Conservation (phyloP, 2,329 filamentous ascomycete genomes). For the Mycosphaerella sp. region DNA sequence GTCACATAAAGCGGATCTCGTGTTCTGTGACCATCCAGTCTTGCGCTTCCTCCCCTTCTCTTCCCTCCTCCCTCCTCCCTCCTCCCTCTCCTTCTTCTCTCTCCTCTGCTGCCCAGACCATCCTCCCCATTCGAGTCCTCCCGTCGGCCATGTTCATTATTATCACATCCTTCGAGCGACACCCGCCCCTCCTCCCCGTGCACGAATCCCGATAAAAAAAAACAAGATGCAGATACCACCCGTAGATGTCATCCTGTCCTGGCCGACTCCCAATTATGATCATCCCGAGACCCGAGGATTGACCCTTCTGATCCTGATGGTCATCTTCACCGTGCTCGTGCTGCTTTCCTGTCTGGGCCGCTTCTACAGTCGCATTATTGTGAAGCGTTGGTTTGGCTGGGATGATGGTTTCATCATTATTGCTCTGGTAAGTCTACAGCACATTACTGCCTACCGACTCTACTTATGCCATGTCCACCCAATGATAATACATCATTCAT, state of each 20-base stretch:
- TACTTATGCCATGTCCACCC: background rate
- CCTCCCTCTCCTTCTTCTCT: background rate
- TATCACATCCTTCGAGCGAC: background rate
- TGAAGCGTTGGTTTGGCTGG: constrained; percentile 40
- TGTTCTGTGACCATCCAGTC: background rate
- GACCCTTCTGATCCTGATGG: constrained; percentile 37
- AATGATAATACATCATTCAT: background rate
- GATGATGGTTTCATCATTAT: constrained; percentile 40
- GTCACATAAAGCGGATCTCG: background rate
- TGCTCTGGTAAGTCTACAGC: constrained; percentile 31
- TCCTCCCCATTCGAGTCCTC: background rate
- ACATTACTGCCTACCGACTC: no score
- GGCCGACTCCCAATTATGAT: constrained; percentile 39
- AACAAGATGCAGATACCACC: constrained; percentile 25
- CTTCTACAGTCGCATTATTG: constrained; percentile 36
- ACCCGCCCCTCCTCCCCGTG: background rate
- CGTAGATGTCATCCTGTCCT: constrained; percentile 32
- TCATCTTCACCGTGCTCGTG: constrained; percentile 36
- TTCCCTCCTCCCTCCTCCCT: no score
- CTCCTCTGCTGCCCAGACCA: background rate
- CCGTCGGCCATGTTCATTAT: constrained; percentile 2
- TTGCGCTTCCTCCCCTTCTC: background rate
- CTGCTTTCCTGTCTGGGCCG: constrained; percentile 34
- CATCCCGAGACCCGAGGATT: constrained; percentile 38
- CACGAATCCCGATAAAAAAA: background rate